Evolutionary conservation across 2,329 filamentous ascomycete species (phyloP).

Genomic region (Ophiostoma montium): DNA sequence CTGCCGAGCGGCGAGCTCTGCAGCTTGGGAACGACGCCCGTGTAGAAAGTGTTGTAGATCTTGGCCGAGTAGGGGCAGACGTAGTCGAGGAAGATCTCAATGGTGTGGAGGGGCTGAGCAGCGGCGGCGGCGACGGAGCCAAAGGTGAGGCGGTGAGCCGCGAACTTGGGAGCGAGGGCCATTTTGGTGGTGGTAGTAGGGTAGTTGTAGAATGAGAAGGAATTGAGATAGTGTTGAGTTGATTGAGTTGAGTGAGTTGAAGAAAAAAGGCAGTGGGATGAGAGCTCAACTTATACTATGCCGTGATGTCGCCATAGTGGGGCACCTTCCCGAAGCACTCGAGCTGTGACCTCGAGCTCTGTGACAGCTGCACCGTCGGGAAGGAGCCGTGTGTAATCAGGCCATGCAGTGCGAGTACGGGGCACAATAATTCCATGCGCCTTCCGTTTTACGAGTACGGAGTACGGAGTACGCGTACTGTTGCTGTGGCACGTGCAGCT

Average conservation of each 20-base stretch:
- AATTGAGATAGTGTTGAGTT: not conserved
- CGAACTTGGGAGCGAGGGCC: slow-evolving; percentile 67
- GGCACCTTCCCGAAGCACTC: too few species aligned
- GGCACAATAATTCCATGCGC: too few species aligned
- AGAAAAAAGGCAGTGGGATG: too few species aligned
- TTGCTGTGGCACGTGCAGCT: too few species aligned
- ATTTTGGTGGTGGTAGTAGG: slow-evolving; percentile 27
- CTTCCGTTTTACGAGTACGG: too few species aligned
- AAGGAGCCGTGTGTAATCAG: too few species aligned
- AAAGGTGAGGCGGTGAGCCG: slow-evolving; percentile 51
- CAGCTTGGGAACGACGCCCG: slow-evolving; percentile 49
- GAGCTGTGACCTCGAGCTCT: too few species aligned
- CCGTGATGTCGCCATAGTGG: too few species aligned
- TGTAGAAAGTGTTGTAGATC: slow-evolving; percentile 65
- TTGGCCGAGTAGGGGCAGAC: slow-evolving; percentile 61
- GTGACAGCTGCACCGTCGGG: too few species aligned
- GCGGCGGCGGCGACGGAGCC: slow-evolving; percentile 21
- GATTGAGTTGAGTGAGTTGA: not conserved
- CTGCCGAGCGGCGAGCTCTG: slow-evolving; percentile 24
- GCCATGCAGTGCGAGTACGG: too few species aligned
- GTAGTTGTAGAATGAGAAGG: not conserved
- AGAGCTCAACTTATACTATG: too few species aligned
- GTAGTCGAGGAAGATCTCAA: slow-evolving; percentile 71
- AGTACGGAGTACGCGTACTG: too few species aligned
- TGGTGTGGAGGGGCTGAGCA: slow-evolving; percentile 37